Evolutionary conservation across 176 grass and related monocot species (phyloP), one percentile per base, ranked within the genome.

Genomic region (Avena sativa): DNA sequence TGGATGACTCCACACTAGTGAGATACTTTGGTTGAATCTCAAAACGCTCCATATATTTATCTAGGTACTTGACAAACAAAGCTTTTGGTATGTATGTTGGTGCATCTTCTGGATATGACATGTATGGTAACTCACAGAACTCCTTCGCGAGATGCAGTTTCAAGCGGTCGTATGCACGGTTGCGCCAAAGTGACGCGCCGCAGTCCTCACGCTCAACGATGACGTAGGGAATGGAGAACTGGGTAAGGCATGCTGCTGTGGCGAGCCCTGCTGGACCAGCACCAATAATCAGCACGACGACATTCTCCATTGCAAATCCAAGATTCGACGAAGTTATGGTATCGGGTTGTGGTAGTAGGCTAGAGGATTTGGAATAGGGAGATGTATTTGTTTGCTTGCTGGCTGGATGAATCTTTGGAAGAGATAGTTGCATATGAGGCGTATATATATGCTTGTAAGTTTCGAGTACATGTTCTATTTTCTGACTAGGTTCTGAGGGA

Each of bases 11-110:
- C 57, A 59, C 57, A 19, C 57, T 59, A 52, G 28, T 78, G 38
- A 21, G 69, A 46, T 71, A 46, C 69, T 71, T 71, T 16, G 38
- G 38, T 71, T 71, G 38, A 46, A 71, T 71, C 44, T 71, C 46
- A 17, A 71, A 46, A 46, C 10, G 19, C 69, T n/a, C 9, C n/a
- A 46, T 20, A 71, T 46, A 71, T 38, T 71, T 9, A 46, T 46
- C 69, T 4, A 71, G 12, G 19, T 71, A 71, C 38, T 46, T 71
- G 9, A 71, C 38, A 46, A 71, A 71, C 69, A 71, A 2, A 17
- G 19, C 36, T 71, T 71, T 71, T 46, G 69, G 69, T 71, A 46
- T 71, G 69, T 71, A 71, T 46, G 38, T 71, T 71, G 69, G 69
- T 11, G 38, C 69, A 71, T 71, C 69, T 46, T 11, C 17, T 46